Conservation (phyloP, 2,329 filamentous ascomycete genomes). For the Lachnellula subtilissima region DNA sequence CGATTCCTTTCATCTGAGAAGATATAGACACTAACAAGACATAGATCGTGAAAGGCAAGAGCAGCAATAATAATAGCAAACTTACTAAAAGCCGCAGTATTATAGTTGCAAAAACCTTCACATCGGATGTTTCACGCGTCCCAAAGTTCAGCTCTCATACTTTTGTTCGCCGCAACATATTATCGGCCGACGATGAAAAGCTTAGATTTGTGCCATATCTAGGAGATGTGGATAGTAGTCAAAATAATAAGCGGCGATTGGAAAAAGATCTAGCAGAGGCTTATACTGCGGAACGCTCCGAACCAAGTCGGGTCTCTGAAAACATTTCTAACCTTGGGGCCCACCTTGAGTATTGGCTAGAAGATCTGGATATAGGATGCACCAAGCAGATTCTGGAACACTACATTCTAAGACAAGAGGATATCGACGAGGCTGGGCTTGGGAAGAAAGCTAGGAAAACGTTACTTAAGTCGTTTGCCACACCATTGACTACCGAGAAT, state of each 20-base stretch:
- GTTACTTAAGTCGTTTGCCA: slow-evolving; percentile 10
- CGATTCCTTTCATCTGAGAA: neutral
- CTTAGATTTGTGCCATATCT: slow-evolving; percentile 26
- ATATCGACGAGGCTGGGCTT: slow-evolving; percentile 2
- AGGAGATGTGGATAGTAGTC: slow-evolving; percentile 6
- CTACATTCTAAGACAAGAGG: slow-evolving; percentile 14
- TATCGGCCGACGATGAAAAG: slow-evolving; percentile 24
- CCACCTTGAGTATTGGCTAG: slow-evolving; percentile 18
- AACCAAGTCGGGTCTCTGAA: slow-evolving; percentile 18
- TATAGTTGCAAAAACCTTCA: slow-evolving; percentile 8
- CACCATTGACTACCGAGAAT: neutral
- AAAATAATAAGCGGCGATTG: slow-evolving; percentile 10
- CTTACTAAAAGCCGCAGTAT: slow-evolving; percentile 8
- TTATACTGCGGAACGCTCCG: slow-evolving; percentile 7
- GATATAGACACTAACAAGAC: neutral
- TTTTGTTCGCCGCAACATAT: slow-evolving; percentile 22
- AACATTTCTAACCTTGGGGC: slow-evolving; percentile 9
- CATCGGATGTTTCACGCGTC: slow-evolving; percentile 14
- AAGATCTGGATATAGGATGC: slow-evolving; percentile 11
- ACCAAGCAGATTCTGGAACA: slow-evolving; percentile 15
- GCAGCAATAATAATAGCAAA: slow-evolving; percentile 9
- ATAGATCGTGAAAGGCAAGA: slow-evolving; percentile 12
- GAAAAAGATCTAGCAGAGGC: slow-evolving; percentile 20
- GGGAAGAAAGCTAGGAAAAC: slow-evolving; percentile 7
- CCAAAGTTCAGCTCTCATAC: slow-evolving; percentile 24